A percentile compares a stretch with the other conserved stretches of the same genome.
Conservation (phyloP, 2,329 filamentous ascomycete genomes). For the Stagonosporopsis chrysanthemi region DNA sequence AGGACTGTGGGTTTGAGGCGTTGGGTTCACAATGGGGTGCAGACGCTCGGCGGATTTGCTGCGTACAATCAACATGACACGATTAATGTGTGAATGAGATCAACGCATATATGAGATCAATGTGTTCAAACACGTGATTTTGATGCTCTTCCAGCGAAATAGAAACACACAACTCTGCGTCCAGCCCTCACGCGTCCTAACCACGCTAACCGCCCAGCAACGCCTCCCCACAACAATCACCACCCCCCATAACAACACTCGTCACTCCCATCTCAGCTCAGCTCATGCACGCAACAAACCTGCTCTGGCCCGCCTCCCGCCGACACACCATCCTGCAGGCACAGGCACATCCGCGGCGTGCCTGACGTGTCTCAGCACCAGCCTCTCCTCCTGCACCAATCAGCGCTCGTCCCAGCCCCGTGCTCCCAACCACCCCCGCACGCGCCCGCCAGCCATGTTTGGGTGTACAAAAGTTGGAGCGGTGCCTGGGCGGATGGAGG, state of each 20-base stretch:
- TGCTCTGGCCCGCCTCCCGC: not conserved
- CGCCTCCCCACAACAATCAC: not conserved
- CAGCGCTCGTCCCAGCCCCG: not conserved
- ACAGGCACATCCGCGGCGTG: not conserved
- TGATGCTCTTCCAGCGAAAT: not conserved
- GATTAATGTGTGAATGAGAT: no score
- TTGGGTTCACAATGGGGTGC: not conserved
- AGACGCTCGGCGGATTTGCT: not conserved
- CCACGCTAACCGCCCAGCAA: slow-evolving; percentile 4
- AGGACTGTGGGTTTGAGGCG: not conserved
- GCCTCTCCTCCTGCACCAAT: not conserved
- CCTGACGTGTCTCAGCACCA: slow-evolving; percentile 13
- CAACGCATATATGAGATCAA: no score
- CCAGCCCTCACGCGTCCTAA: not conserved
- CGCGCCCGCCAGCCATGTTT: slow-evolving; percentile 13
- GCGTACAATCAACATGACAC: not conserved
- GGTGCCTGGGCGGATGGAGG: not conserved
- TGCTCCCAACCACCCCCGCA: slow-evolving; percentile 16
- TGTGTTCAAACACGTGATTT: not conserved
- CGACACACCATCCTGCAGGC: not conserved
- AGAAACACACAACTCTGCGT: not conserved
- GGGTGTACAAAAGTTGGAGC: slow-evolving; percentile 13
- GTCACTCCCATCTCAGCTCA: not conserved
- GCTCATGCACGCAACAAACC: not conserved
- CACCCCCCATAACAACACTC: not conserved